Base-by-base conservation (phyloP, 768 basidiomycete genomes). In the Calocybe cyanea region DNA sequence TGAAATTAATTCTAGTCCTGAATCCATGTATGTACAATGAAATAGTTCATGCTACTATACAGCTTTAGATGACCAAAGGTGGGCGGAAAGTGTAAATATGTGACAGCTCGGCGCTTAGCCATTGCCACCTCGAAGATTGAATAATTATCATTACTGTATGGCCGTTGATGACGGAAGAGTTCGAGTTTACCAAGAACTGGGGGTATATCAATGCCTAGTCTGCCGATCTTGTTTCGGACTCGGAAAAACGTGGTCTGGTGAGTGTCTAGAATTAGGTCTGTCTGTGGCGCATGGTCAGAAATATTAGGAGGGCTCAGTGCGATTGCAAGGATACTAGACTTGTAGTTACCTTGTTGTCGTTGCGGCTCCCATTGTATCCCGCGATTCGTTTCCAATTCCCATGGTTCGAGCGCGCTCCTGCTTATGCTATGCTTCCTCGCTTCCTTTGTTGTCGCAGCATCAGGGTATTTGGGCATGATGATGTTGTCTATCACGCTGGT, bases 201-300 rank as follows among this genome's bases (percentile, higher is more conserved):
- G 25, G 25, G 25, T 28, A 28, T 28, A 28, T 28, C 11, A 6
- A 28, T 11, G 25, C 25, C 5, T 28, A 11, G 25, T 6, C 25
- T 28, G 40, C 40, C 13, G 40, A 17, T 3, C 7, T 31, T 8
- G 25, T 41, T 11, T 6, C 34, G 33, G 38, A 14, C 45, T 47
- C n/a, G 46, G 30, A 2, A 47, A 23, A 30, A 49, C 40, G 35
- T 49, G 31, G 25, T 46, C 36, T 19, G 48, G 42, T 34, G 41
- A 45, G 38, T 50, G 30, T 45, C 32, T 17, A 37, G 28, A n/a
- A 43, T 39, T 19, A 37, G 18, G 23, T 21, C 23, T 23, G 42
- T 41, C 52, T 53, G 52, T 53, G 52, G 52, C 52, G 52, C 48
- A 52, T 28, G 17, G 41, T 53, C 28, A 49, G 25, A 4, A 46